phyloP scores from a whole-genome alignment of 768 basidiomycete genomes.

The Trametes gibbosa region DNA sequence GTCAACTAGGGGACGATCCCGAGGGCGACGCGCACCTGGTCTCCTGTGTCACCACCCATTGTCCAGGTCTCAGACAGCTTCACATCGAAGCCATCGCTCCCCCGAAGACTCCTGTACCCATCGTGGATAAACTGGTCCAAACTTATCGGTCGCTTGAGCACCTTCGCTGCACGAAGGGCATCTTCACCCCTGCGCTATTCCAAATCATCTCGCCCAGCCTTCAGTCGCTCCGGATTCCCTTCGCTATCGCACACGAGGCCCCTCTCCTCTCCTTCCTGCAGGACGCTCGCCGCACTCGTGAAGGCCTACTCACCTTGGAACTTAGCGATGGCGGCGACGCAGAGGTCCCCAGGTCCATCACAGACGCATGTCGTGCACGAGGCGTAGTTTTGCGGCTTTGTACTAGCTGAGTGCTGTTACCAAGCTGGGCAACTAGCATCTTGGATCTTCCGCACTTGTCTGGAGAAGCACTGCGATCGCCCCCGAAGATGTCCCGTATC shows the following conservation, averaged over 20 bases:
- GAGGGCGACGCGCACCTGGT: neutral
- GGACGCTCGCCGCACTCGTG: neutral
- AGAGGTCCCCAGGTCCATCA: neutral
- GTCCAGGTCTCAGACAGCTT: slow-evolving; percentile 1
- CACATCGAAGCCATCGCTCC: neutral
- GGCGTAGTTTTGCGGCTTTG: neutral
- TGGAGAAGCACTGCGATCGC: too few relatives aligned
- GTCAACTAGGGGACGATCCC: slow-evolving; percentile 1
- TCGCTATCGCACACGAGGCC: neutral
- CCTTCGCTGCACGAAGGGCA: neutral
- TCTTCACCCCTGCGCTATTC: neutral
- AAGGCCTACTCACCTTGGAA: neutral
- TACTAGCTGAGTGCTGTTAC: too few relatives aligned
- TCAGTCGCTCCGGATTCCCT: neutral
- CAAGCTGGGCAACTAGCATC: neutral
- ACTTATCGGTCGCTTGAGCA: neutral
- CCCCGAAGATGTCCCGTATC: too few relatives aligned
- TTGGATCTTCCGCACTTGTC: neutral
- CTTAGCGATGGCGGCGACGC: neutral
- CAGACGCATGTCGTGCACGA: neutral
- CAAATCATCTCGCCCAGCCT: neutral
- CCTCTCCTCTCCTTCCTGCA: neutral
- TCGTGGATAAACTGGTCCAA: neutral
- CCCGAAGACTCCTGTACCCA: neutral
- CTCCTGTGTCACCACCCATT: neutral